Base-by-base conservation (phyloP, 305 asterid species). In the Solanum hybrid region DNA sequence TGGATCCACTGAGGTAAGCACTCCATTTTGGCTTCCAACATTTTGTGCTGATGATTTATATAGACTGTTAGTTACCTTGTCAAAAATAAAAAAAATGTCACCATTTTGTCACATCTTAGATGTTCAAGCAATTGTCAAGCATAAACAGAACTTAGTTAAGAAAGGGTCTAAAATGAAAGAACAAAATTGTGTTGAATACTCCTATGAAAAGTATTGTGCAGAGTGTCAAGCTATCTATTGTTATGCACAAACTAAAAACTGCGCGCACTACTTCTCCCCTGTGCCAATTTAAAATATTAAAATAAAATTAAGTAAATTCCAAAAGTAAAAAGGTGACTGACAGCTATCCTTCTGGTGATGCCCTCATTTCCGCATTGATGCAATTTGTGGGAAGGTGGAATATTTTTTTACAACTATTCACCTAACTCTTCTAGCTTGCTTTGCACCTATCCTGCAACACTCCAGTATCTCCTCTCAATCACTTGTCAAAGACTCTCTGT, bases 371-470 rank as follows among this genome's bases (percentile, higher is more conserved):
- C 37, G 10, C 26, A 82, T 26, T 82, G 87, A 39, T 39, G 24
- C 70, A 81, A 29, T 81, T 81, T 81, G 70, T 39, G 10, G 29
- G 70, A 81, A 81, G 36, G 68, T 82, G 37, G 61, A 61, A 82
- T 39, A 61, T 82, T 39, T 6, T 82, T 82, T 82, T 45, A 82
- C 26, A 45, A 82, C 72, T 82, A 7, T 39, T 81, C 15, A 5
- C 36, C 37, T 15, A 31, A 82, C 87, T 39, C 87, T 39, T 82
- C 72, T 82, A 82, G 72, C 26, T 82, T 27, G 24, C 87, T 39
- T 81, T 82, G 70, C 72, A 82, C 37, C 37, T 82, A 82, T 39
- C 87, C 87, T 39, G 26, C 87, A 39, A 82, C 87, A 39, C 87
- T 39, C 87, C 15, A 82, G 72, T 39, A 27, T 82, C 87, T 29